phyloP scores from a whole-genome alignment of 441 rosid genomes.

The Syzygium syzygioides region DNA sequence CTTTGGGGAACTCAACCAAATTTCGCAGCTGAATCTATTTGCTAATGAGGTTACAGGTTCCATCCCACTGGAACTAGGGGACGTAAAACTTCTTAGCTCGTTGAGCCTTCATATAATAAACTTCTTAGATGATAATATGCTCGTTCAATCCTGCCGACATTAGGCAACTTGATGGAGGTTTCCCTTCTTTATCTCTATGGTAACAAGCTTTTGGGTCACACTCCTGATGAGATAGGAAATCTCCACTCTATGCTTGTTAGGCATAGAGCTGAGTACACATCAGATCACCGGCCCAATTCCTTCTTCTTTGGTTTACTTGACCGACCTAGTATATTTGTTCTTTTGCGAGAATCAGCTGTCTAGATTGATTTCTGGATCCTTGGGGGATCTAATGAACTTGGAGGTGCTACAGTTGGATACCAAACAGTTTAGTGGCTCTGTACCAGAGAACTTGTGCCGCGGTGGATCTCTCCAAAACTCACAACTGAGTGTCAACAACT shows the following conservation, averaged over 20 bases:
- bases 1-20: constrained; percentile 13
- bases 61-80: constrained; percentile 26
- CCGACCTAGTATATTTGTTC: fast-evolving
- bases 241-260: background rate
- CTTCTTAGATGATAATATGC: background rate
- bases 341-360: background rate
- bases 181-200: background rate
- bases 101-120: too few species aligned
- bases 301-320: background rate
- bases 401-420: background rate
- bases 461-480: background rate
- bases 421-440: background rate
- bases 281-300: background rate
- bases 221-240: background rate
- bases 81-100: background rate
- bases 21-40: constrained; percentile 12
- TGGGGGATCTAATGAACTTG: background rate
- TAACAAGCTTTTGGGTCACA: background rate
- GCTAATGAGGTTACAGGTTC: constrained; percentile 17
- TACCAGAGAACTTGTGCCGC: background rate
- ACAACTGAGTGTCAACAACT: background rate
- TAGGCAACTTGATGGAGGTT: background rate
- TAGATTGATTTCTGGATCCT: background rate
- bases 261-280: background rate
- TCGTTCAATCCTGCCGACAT: background rate